Percentiles rank a stretch among this genome's conserved stretches.
Conservation (phyloP, 2,329 filamentous ascomycete species). For the Cercospora brassicicola region DNA sequence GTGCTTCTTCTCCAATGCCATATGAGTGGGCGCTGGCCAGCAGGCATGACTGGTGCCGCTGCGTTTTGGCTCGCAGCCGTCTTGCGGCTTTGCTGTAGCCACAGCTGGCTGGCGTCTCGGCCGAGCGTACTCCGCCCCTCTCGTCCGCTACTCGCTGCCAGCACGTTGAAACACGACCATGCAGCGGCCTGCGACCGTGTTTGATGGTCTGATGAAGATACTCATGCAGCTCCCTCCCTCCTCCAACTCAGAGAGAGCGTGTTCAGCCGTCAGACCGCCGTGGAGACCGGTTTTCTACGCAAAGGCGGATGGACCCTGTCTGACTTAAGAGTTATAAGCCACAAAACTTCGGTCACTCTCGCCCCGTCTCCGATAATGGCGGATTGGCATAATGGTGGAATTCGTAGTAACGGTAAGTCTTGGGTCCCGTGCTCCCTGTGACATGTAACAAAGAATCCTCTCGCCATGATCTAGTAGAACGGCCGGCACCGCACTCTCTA, state of each 20-base stretch:
- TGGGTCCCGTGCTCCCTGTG: not conserved
- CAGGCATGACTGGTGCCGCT: not conserved
- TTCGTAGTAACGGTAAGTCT: conserved; percentile 1
- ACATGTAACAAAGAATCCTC: conserved; percentile 10
- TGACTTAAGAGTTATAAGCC: not conserved
- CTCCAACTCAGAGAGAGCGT: not conserved
- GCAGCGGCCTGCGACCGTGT: not conserved
- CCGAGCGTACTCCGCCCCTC: not conserved
- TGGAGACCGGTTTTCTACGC: not conserved
- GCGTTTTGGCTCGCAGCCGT: not conserved
- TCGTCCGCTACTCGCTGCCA: not conserved
- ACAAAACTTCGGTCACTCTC: not conserved
- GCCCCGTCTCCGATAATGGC: conserved; percentile 7
- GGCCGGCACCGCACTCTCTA: conserved; percentile 3
- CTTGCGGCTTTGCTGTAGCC: not conserved
- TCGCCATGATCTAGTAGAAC: conserved; percentile 6
- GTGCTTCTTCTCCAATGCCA: not conserved
- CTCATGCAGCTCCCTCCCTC: not conserved
- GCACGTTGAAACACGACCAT: not conserved
- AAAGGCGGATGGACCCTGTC: not conserved
- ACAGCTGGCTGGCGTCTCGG: not conserved
- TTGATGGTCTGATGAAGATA: conserved; percentile 1
- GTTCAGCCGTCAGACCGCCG: not conserved
- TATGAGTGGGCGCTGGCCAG: not conserved
- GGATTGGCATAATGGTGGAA: not conserved